These are phyloP conservation scores for Kuraishia cidri DNA, from an alignment of 805 yeast species.

Conservation along the genomic window DNA sequence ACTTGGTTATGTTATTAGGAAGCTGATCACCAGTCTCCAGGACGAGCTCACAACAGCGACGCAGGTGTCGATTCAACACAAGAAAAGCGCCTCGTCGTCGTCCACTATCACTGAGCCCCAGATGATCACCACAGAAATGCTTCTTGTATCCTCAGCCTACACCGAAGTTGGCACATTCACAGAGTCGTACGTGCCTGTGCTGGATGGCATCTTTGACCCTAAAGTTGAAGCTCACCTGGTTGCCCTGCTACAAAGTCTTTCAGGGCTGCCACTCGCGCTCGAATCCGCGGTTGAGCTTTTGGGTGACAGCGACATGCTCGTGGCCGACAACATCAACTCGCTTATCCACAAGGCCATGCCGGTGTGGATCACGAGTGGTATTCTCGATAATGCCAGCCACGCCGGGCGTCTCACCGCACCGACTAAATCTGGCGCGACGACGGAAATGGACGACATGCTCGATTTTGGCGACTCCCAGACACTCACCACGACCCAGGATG, in stretches of 20 bases:
- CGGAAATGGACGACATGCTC: constrained; percentile 1
- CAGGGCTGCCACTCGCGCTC: not conserved
- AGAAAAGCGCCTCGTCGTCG: no score
- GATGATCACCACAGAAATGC: no score
- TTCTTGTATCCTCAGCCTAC: not conserved
- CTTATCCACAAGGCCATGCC: constrained; percentile 14
- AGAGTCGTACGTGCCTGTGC: not conserved
- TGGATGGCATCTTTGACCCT: constrained; percentile 12
- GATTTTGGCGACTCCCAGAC: constrained; percentile 1
- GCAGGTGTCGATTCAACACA: no score
- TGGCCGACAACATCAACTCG: constrained; percentile 4
- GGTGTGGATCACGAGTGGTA: constrained; percentile 28
- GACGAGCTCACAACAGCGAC: no score
- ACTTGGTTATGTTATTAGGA: no score
- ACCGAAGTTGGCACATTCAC: not conserved
- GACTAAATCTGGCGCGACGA: no score
- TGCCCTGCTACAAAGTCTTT: constrained; percentile 4
- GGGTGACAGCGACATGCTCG: not conserved
- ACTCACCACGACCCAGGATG: no score
- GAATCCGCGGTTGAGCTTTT: not conserved
- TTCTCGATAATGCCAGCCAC: constrained; percentile 15
- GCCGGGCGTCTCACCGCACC: no score
- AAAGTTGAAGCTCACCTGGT: constrained; percentile 11
- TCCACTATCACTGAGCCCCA: no score
- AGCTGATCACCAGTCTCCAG: no score